These are phyloP conservation scores for Ascochyta rabiei DNA, from an alignment of 2,329 filamentous ascomycete species.

Conservation along the genomic window DNA sequence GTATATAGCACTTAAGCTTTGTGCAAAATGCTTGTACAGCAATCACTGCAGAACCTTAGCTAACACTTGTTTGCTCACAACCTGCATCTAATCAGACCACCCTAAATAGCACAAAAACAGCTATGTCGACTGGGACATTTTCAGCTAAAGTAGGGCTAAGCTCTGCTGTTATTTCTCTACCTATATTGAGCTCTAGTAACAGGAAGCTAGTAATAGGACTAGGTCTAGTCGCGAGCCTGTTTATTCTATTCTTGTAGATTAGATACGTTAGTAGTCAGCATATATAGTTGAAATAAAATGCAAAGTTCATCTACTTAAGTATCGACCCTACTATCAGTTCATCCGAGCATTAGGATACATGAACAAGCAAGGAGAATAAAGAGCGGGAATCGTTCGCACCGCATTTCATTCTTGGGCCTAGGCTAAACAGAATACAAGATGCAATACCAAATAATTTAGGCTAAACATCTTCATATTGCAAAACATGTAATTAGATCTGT, in stretches of 20 bases:
- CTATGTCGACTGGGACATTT: neutral
- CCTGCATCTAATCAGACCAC: neutral
- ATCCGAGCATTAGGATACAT: too few relatives aligned
- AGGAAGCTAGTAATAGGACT: neutral
- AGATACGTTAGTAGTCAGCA: neutral
- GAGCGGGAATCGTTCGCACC: neutral
- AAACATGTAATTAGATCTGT: neutral
- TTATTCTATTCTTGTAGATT: neutral
- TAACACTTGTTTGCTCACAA: neutral
- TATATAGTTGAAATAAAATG: neutral
- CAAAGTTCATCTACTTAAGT: neutral
- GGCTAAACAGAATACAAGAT: too few relatives aligned
- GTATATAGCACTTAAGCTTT: constrained; percentile 11
- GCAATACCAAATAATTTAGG: neutral
- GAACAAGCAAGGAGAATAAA: neutral
- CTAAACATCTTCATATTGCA: neutral
- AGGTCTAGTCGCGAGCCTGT: neutral
- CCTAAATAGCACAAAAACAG: neutral
- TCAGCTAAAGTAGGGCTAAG: neutral
- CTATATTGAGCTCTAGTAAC: neutral
- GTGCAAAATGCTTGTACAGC: constrained; percentile 10
- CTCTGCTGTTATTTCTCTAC: neutral
- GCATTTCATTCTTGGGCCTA: too few relatives aligned
- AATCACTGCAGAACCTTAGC: neutral
- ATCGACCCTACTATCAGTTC: too few relatives aligned